These are phyloP conservation scores for Licmophora abbreviata DNA, from an alignment of 108 stramenopile species.

Conservation along the genomic window DNA sequence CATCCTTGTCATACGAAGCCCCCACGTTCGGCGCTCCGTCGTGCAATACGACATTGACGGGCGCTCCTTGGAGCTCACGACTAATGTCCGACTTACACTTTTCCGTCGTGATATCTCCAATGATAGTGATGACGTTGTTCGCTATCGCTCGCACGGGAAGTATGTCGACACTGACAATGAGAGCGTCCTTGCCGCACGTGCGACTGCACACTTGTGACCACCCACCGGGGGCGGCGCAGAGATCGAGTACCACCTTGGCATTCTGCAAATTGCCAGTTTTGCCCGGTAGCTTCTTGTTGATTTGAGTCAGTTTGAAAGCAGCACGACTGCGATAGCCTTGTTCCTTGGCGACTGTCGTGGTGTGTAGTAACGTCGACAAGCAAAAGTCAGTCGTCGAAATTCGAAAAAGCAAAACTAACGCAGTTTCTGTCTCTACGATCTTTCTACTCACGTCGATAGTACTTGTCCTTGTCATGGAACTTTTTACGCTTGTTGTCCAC, in stretches of 20 bases:
- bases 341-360: conserved; percentile 92
- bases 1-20: conserved; percentile 93
- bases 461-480: conserved; percentile 91
- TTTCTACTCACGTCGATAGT: conserved; percentile 79
- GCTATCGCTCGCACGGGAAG: conserved; percentile 77
- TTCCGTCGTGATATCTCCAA: conserved; percentile 97
- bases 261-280: no score
- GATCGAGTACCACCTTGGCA: conserved; percentile 87
- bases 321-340: conserved; percentile 93
- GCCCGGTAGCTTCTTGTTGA: conserved; percentile 93
- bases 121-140: conserved; percentile 81
- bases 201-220: conserved; percentile 97
- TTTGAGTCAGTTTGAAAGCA: conserved; percentile 98
- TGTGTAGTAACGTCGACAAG: background rate
- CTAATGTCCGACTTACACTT: conserved; percentile 85
- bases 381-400: background rate
- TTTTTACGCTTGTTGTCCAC: conserved; percentile 65
- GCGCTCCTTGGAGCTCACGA: conserved; percentile 45
- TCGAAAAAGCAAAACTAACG: background rate
- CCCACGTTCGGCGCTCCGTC: conserved; percentile 99
- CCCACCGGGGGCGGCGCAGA: conserved; percentile 99
- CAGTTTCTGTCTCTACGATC: no score
- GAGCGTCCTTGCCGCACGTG: conserved; percentile 17
- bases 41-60: conserved; percentile 94
- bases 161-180: conserved; percentile 96